Evolutionary conservation across 2,329 filamentous ascomycete genomes (phyloP).

Genomic region (Aspergillus alliaceus): DNA sequence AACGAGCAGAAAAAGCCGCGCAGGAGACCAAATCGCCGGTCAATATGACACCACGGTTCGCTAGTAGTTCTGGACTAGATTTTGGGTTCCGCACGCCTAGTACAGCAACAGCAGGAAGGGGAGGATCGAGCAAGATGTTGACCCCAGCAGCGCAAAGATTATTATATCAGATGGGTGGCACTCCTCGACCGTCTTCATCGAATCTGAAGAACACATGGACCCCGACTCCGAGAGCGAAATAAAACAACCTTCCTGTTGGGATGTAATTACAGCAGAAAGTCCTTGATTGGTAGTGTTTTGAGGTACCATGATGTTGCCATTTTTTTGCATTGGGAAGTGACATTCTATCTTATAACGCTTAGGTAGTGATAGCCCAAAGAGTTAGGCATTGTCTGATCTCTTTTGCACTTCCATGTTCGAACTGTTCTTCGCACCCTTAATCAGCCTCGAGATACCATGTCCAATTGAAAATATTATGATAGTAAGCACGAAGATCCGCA

Average conservation of each 20-base stretch:
- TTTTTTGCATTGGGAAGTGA: not conserved
- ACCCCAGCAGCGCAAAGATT: constrained; percentile 47
- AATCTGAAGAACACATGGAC: constrained; percentile 41
- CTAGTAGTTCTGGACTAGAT: constrained; percentile 40
- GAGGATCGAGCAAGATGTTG: constrained; percentile 32
- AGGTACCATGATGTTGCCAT: not conserved
- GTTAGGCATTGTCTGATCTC: not conserved
- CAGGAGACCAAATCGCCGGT: constrained; percentile 56
- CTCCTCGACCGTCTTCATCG: constrained; percentile 26
- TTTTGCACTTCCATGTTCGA: not conserved
- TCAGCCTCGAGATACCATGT: not conserved
- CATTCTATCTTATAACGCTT: not conserved
- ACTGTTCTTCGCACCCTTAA: not conserved
- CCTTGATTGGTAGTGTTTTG: not conserved
- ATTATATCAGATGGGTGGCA: constrained; percentile 39
- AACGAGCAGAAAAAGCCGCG: constrained; percentile 62
- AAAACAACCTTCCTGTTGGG: not conserved
- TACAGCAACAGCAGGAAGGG: constrained; percentile 18
- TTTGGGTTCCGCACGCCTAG: constrained; percentile 30
- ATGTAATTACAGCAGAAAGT: not conserved
- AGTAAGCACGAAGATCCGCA: not conserved
- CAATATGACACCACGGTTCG: constrained; percentile 34
- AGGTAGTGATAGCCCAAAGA: not conserved
- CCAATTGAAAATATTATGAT: not conserved
- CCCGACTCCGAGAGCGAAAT: constrained; percentile 33